A percentile compares a stretch with the other conserved stretches of the same genome.
phyloP scores from a whole-genome alignment of 164 flowering plant species.

The Dillenia suffruticosa region DNA sequence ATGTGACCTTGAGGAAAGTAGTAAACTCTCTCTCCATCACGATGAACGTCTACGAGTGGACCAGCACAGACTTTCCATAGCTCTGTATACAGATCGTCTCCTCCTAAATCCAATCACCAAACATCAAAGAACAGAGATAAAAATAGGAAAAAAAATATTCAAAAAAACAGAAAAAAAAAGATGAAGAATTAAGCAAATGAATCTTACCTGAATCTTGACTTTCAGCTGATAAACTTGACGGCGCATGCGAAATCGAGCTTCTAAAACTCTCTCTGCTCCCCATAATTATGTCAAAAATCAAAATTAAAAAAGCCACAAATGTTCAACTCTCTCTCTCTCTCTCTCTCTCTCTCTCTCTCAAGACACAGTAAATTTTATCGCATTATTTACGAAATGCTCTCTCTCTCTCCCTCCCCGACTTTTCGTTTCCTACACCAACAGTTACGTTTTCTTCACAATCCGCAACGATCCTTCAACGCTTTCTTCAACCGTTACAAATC shows the following conservation, averaged over 20 bases:
- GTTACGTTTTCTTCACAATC: too few species aligned
- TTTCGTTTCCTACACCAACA: too few species aligned
- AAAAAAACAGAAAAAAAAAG: conserved; percentile 11
- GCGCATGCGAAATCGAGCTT: conserved; percentile 18
- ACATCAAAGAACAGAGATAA: background rate
- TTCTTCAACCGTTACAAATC: conserved; percentile 20
- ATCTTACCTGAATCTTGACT: conserved; percentile 14
- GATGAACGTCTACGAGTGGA: conserved; percentile 83
- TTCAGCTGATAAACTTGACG: conserved; percentile 21
- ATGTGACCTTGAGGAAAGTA: conserved; percentile 94
- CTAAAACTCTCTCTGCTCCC: conserved; percentile 25
- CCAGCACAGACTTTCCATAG: conserved; percentile 92
- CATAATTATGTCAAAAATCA: conserved; percentile 13
- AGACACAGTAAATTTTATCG: too few species aligned
- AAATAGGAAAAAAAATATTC: background rate
- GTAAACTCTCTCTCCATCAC: conserved; percentile 52
- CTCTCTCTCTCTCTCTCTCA: too few species aligned
- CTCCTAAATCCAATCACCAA: conserved; percentile 14
- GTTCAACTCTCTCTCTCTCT: too few species aligned
- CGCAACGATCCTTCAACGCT: background rate
- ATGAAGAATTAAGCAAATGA: background rate
- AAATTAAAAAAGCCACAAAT: too few species aligned
- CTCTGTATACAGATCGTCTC: conserved; percentile 55
- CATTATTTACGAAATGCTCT: too few species aligned
- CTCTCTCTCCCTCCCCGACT: too few species aligned